Conservation (phyloP, 108 stramenopile species). For the Cyclostephanos invisitatus region DNA sequence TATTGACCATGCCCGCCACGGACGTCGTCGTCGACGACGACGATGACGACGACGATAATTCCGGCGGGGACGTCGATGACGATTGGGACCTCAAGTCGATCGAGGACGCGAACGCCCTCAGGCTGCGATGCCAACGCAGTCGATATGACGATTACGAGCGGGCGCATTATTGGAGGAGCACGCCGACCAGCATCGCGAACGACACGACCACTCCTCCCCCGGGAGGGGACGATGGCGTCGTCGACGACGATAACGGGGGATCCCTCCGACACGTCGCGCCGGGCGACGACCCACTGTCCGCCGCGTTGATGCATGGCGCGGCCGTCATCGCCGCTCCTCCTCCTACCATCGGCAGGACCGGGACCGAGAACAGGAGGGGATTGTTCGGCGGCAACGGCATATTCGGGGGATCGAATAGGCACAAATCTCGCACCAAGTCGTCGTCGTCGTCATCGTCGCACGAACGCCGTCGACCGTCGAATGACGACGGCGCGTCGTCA, state of each 20-base stretch:
- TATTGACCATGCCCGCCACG: constrained; percentile 19
- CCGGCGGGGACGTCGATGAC: not conserved
- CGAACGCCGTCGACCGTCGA: not conserved
- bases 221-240: not conserved
- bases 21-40: not conserved
- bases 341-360: no score
- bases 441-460: no score
- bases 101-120: constrained; percentile 31
- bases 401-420: not conserved
- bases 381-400: not conserved
- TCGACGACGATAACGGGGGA: not conserved
- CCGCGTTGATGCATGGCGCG: constrained; percentile 15
- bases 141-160: constrained; percentile 38
- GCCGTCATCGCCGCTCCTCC: no score
- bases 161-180: constrained; percentile 41
- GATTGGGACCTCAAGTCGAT: constrained; percentile 14
- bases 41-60: not conserved
- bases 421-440: no score
- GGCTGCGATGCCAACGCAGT: constrained; percentile 33
- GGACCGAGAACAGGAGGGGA: constrained; percentile 12
- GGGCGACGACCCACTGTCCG: constrained; percentile 47
- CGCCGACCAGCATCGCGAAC: constrained; percentile 31
- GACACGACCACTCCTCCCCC: not conserved
- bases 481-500: not conserved
- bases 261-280: constrained; percentile 41